phyloP scores from a whole-genome alignment of 495 filamentous ascomycete genomes.

The Podospora pseudocomata region DNA sequence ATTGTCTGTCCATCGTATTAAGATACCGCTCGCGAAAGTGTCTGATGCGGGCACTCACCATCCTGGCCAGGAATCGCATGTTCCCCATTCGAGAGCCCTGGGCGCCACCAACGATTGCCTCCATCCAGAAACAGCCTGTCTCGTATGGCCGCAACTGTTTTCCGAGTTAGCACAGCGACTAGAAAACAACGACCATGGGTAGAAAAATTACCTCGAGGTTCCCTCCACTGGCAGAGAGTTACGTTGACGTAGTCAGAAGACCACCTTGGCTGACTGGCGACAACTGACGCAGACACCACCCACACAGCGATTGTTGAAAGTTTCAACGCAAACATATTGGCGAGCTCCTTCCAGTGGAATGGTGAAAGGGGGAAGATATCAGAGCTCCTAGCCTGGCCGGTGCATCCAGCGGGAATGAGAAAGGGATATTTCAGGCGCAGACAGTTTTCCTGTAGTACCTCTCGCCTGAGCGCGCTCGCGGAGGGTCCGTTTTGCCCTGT shows the following conservation, averaged over 20 bases:
- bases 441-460: too few species aligned
- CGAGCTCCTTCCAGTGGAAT: background rate
- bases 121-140: constrained; percentile 70
- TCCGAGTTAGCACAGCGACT: constrained; percentile 20
- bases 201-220: constrained; percentile 47
- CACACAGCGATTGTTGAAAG: constrained; percentile 21
- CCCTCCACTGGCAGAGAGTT: constrained; percentile 57
- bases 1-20: constrained; percentile 34
- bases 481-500: background rate
- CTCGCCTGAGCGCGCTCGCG: too few species aligned
- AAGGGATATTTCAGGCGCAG: too few species aligned
- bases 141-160: constrained; percentile 56
- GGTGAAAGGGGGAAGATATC: too few species aligned
- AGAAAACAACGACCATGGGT: background rate
- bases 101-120: constrained; percentile 51
- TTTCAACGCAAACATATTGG: constrained; percentile 21
- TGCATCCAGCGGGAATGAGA: too few species aligned
- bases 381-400: too few species aligned
- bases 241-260: constrained; percentile 42
- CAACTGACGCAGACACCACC: constrained; percentile 25
- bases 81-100: constrained; percentile 41
- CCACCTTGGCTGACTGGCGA: constrained; percentile 39
- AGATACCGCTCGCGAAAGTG: too few species aligned
- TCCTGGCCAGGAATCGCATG: constrained; percentile 20
- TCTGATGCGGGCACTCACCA: constrained; percentile 30